phyloP scores from a whole-genome alignment of 495 filamentous ascomycete genomes.

The Chaetomium tenue region DNA sequence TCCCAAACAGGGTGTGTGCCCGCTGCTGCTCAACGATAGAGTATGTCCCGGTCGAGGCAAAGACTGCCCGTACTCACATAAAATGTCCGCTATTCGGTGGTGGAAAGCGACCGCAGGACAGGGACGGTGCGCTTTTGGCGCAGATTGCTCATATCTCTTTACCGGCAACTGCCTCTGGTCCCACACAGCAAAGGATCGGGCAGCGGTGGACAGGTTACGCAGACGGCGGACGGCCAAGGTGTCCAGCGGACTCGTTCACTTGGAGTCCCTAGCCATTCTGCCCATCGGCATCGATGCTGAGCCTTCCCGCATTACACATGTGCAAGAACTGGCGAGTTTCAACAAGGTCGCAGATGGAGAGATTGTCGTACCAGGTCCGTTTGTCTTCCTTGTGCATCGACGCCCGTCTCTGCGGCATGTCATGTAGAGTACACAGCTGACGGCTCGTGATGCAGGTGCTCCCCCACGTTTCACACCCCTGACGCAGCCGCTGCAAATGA shows the following conservation, averaged over 20 bases:
- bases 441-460: neutral
- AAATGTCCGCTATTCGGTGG: neutral
- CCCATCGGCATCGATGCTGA: neutral
- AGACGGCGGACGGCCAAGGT: neutral
- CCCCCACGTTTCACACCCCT: slow-evolving; percentile 26
- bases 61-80: neutral
- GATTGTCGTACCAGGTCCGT: slow-evolving; percentile 33
- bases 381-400: too few species aligned
- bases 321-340: slow-evolving; percentile 27
- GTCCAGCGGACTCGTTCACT: neutral
- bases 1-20: neutral
- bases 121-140: neutral
- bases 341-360: slow-evolving; percentile 27
- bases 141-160: neutral
- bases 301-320: slow-evolving; percentile 15
- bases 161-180: neutral
- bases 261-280: neutral
- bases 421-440: neutral
- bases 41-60: neutral
- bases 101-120: neutral
- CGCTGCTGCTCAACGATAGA: neutral
- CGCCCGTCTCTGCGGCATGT: too few species aligned
- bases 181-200: neutral
- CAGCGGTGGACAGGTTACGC: neutral
- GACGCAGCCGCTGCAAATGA: neutral